Percentiles rank a stretch among this genome's conserved stretches.
Evolutionary conservation across 169 alveolate species (phyloP).

Genomic region (Sarcocystis neurona): DNA sequence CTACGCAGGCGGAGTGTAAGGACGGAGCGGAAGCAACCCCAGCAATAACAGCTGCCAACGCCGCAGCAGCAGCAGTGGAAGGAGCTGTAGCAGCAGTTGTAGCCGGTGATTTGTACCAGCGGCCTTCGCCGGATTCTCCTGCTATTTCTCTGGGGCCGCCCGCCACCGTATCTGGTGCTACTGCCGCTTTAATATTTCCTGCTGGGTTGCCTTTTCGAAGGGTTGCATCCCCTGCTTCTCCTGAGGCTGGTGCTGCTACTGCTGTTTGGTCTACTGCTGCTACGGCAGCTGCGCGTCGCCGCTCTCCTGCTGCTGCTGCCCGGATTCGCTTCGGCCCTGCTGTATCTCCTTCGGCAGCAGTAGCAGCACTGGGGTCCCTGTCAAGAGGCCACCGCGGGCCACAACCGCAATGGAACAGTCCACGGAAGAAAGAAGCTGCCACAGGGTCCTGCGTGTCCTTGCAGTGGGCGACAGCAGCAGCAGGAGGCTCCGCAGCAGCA

Average conservation of each 20-base stretch:
- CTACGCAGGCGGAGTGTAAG: too few relatives aligned
- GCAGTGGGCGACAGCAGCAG: too few relatives aligned
- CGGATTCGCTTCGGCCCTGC: neutral
- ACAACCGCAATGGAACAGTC: neutral
- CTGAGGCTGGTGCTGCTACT: conserved; percentile 5
- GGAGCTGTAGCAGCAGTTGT: conserved; percentile 5
- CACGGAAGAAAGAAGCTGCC: neutral
- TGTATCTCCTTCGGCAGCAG: conserved; percentile 5
- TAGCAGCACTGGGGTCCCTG: neutral
- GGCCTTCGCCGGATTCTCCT: neutral
- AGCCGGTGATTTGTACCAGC: neutral
- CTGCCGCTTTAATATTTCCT: neutral
- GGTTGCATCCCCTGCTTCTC: neutral
- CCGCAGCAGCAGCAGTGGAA: neutral
- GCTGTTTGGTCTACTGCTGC: neutral
- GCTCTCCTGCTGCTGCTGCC: neutral
- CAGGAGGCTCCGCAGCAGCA: too few relatives aligned
- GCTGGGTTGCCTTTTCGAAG: neutral
- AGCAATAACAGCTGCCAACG: neutral
- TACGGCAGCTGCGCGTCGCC: neutral
- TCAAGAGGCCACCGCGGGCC: neutral
- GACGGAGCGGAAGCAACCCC: too few relatives aligned
- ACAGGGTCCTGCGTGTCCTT: neutral
- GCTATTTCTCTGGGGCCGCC: neutral
- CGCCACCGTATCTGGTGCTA: neutral